Evolutionary conservation across 306 rosid genomes (phyloP).

Genomic region (Trifolium repens): DNA sequence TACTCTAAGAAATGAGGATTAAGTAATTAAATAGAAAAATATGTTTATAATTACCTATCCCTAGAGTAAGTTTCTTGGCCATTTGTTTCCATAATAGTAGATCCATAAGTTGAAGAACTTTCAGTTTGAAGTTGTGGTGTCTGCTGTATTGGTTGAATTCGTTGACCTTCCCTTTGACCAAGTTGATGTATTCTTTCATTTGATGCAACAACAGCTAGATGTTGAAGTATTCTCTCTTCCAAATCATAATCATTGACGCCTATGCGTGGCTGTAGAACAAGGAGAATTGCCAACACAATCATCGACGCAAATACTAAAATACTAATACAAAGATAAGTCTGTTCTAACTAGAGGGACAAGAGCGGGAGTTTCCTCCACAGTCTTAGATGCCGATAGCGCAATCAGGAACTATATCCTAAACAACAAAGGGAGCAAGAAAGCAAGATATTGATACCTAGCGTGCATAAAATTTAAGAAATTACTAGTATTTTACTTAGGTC

Average conservation of each 20-base stretch:
- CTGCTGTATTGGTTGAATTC: constrained; percentile 52
- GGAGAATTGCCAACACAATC: neutral
- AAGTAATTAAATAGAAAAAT: constrained; percentile 22
- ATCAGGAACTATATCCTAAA: too few relatives aligned
- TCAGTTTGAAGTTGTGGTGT: constrained; percentile 48
- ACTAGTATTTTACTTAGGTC: too few relatives aligned
- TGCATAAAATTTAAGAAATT: constrained; percentile 12
- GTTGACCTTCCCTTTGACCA: constrained; percentile 68
- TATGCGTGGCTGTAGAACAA: constrained; percentile 56
- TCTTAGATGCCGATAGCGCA: too few relatives aligned
- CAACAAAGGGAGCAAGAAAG: too few relatives aligned
- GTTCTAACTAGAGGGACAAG: too few relatives aligned
- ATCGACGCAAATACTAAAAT: too few relatives aligned
- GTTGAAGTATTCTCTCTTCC: constrained; percentile 85
- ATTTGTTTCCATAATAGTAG: constrained; percentile 49
- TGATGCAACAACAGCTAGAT: constrained; percentile 88
- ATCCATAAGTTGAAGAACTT: constrained; percentile 52
- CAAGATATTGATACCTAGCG: neutral
- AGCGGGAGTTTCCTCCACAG: too few relatives aligned
- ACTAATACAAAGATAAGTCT: too few relatives aligned
- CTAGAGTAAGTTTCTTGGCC: constrained; percentile 45
- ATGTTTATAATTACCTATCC: constrained; percentile 52
- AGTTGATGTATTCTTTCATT: constrained; percentile 71
- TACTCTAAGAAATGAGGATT: neutral
- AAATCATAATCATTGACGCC: constrained; percentile 63